Evolutionary conservation across 192 early-diverging fungal genomes (phyloP), one percentile per base, ranked within the genome.

Genomic region (Lobosporangium transversale): DNA sequence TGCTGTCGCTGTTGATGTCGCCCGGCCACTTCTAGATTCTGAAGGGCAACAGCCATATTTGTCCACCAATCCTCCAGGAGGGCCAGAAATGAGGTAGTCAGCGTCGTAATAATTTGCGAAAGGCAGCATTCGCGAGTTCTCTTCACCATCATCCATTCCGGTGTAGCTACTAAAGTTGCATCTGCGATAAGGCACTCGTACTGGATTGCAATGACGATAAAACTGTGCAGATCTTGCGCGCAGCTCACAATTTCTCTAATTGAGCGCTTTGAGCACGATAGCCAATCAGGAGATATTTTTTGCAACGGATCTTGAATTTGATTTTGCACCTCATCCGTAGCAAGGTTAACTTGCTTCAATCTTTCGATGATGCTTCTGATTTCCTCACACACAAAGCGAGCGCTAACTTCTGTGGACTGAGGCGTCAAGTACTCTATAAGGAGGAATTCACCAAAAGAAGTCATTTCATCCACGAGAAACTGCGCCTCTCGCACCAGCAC

Each of bases 41-140:
- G 56, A 17, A 75, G 17, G 17, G 56, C 71, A 31, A 23, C 33
- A 6, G 71, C 35, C 63, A 75, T 75, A 21, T 66, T 59, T 24
- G 56, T 48, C 71, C 71, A 75, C 71, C 71, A 75, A 24, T 75
- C 71, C 23, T 75, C 71, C 35, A 75, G 18, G 2, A 75, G 14
- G 1, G 71, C 71, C 45, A 54, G 21, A 45, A 75, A 75, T 4
- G 71, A 53, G 0, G 71, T 62, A 1, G 71, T 63, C 20, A 75
- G 26, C 1, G 52, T 35, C 9, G 71, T 30, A 42, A 36, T 55
- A 8, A 60, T 8, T 45, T 75, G 71, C 2, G 71, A 75, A 29
- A 66, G 45, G 33, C 63, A 66, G 43, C 71, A 75, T 44, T 75
- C 71, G 15, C 71, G 56, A 18, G 71, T 61, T 5, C 45, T 58